phyloP scores from a whole-genome alignment of 2,329 filamentous ascomycete genomes.

The Tolypocladium cylindrosporum region DNA sequence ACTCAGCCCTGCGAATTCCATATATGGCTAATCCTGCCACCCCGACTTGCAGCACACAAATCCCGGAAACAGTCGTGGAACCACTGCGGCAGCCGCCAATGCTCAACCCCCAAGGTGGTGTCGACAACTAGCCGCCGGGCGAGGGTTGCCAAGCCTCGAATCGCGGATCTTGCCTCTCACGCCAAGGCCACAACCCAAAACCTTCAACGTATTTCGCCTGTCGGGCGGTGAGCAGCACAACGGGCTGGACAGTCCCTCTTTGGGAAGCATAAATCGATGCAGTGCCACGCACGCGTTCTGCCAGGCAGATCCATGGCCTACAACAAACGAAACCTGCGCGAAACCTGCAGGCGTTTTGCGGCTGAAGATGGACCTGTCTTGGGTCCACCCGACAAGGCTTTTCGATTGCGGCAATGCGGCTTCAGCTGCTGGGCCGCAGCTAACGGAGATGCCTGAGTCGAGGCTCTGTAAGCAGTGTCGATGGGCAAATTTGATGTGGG shows the following conservation, averaged over 20 bases:
- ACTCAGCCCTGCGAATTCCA: neutral
- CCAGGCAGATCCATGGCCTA: neutral
- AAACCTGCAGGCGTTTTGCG: neutral
- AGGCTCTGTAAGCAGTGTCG: neutral
- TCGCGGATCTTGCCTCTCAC: neutral
- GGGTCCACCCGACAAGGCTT: neutral
- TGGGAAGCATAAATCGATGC: neutral
- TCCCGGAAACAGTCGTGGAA: neutral
- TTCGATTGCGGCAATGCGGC: neutral
- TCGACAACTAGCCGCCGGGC: neutral
- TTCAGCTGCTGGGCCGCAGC: neutral
- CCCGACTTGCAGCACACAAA: no score
- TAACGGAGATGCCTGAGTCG: neutral
- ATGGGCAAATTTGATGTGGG: neutral
- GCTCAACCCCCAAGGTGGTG: neutral
- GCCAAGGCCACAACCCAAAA: neutral
- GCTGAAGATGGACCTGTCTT: neutral
- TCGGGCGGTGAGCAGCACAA: neutral
- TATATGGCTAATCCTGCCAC: neutral
- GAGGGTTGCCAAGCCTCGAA: neutral
- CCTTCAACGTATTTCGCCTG: neutral
- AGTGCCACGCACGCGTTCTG: neutral
- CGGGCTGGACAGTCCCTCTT: neutral
- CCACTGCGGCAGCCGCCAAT: neutral
- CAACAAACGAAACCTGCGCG: neutral